These are phyloP conservation scores for Lipomyces lipofer DNA, from an alignment of 805 yeast species.

Conservation along the genomic window DNA sequence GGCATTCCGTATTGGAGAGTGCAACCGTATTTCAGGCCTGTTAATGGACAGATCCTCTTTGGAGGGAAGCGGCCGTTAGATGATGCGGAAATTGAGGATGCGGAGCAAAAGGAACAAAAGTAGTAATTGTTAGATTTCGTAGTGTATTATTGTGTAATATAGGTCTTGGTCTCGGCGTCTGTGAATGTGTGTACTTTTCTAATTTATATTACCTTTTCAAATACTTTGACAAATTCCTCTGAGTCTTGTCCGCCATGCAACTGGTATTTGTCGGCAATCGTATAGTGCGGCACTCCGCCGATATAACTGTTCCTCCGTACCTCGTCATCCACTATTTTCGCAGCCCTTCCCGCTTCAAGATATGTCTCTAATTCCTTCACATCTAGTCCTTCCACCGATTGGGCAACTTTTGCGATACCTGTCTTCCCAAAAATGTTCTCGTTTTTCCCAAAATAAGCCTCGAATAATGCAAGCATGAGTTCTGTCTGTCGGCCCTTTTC, in stretches of 20 bases:
- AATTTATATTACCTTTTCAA: too few species aligned
- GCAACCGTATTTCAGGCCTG: constrained; percentile 91
- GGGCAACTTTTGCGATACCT: constrained; percentile 12
- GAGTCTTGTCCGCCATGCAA: constrained; percentile 26
- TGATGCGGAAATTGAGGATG: neutral
- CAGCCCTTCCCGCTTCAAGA: constrained; percentile 7
- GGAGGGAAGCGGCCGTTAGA: constrained; percentile 38
- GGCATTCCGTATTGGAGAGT: constrained; percentile 92
- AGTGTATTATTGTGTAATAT: neutral
- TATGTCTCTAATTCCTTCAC: constrained; percentile 16
- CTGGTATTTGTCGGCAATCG: constrained; percentile 13
- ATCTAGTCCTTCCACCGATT: constrained; percentile 17
- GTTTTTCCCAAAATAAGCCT: constrained; percentile 15
- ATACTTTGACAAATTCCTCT: constrained; percentile 12
- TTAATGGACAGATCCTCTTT: constrained; percentile 55
- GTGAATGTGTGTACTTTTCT: too few species aligned
- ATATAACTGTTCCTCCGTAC: constrained; percentile 9
- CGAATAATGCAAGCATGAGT: constrained; percentile 22
- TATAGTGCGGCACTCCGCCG: constrained; percentile 29
- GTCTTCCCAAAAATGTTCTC: constrained; percentile 16
- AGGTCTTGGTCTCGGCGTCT: too few species aligned
- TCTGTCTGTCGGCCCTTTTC: constrained; percentile 24
- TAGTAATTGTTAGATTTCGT: neutral
- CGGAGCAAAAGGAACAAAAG: constrained; percentile 5
- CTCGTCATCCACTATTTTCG: constrained; percentile 15